These are phyloP conservation scores for Trifolium repens DNA, from an alignment of 306 rosid species.

Conservation along the genomic window DNA sequence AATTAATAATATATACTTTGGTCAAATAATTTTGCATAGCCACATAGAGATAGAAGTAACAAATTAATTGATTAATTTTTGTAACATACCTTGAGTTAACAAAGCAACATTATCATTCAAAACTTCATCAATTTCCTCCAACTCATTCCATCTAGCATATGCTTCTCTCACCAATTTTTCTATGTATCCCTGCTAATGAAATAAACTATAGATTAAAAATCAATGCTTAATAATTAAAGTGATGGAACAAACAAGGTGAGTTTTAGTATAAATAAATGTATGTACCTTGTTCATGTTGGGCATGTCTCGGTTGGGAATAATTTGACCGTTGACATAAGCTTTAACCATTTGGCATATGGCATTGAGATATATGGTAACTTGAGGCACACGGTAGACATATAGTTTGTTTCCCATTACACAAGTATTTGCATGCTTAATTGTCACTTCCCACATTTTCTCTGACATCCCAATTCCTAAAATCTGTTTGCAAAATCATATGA, in stretches of 20 bases:
- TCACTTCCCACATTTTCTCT: conserved; percentile 79
- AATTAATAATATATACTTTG: neutral
- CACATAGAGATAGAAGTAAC: too few relatives aligned
- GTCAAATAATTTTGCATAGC: too few relatives aligned
- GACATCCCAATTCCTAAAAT: conserved; percentile 85
- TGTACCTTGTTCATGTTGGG: conserved; percentile 49
- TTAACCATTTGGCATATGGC: conserved; percentile 65
- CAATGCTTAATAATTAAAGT: neutral
- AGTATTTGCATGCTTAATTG: conserved; percentile 75
- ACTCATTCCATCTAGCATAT: conserved; percentile 54
- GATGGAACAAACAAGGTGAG: neutral
- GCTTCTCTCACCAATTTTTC: conserved; percentile 59
- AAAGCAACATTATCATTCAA: conserved; percentile 52
- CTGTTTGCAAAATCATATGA: conserved; percentile 43
- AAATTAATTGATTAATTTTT: too few relatives aligned
- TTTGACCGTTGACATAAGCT: conserved; percentile 60
- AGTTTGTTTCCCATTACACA: conserved; percentile 62
- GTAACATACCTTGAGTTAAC: conserved; percentile 57
- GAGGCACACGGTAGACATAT: conserved; percentile 44
- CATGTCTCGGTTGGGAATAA: conserved; percentile 36
- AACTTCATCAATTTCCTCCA: conserved; percentile 57
- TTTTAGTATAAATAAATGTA: neutral
- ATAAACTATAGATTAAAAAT: conserved; percentile 22
- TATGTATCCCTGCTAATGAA: conserved; percentile 48
- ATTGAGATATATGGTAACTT: conserved; percentile 43